These are phyloP conservation scores for Aegle marmelos DNA, from an alignment of 345 rosid genomes.

Conservation along the genomic window DNA sequence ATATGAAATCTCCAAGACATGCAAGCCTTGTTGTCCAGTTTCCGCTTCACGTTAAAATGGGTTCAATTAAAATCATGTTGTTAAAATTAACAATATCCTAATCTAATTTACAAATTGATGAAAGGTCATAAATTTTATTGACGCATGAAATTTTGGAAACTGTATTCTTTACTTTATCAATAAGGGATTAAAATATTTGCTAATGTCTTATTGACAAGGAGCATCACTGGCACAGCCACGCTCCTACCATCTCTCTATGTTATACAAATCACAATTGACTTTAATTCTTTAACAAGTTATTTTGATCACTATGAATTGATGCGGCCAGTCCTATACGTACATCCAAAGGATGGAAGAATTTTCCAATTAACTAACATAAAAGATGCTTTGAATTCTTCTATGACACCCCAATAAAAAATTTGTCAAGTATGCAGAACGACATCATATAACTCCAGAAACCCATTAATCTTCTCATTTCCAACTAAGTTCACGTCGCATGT, in stretches of 20 bases:
- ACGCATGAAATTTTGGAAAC: background rate
- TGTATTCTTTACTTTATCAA: background rate
- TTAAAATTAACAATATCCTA: background rate
- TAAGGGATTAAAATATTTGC: background rate
- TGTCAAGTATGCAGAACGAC: conserved; percentile 11
- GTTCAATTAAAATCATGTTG: too few relatives aligned
- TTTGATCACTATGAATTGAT: background rate
- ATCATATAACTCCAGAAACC: background rate
- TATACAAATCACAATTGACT: conserved; percentile 1
- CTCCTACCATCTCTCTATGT: background rate
- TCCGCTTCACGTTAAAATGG: background rate
- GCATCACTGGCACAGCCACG: background rate
- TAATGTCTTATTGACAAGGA: background rate
- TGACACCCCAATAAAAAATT: background rate
- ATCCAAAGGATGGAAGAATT: background rate
- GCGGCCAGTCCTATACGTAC: background rate
- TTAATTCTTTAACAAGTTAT: background rate
- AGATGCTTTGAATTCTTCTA: background rate
- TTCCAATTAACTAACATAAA: background rate
- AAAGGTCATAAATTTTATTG: background rate
- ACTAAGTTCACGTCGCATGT: conserved; percentile 9
- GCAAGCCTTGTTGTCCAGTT: background rate
- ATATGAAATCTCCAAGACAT: conserved; percentile 8
- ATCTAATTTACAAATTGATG: too few relatives aligned
- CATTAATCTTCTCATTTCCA: conserved; percentile 18